A percentile compares a stretch with the other conserved stretches of the same genome.
phyloP scores from a whole-genome alignment of 208 protist species.

The Crithidia expoeki region DNA sequence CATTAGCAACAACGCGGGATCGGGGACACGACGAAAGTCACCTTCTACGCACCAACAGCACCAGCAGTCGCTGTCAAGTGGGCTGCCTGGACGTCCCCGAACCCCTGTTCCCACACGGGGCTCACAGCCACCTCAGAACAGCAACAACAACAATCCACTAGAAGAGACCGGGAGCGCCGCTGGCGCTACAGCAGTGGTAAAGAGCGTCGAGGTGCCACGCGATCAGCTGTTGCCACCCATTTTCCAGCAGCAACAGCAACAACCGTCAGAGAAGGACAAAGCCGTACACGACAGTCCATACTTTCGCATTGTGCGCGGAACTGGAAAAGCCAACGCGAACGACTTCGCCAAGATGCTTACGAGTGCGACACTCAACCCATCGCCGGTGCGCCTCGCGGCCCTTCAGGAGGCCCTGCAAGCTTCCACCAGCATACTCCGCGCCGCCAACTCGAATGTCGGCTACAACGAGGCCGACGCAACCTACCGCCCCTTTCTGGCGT shows the following conservation, averaged over 20 bases:
- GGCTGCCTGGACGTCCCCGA: background rate
- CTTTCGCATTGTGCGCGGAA: conserved; percentile 18
- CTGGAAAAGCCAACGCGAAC: background rate
- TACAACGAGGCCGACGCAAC: background rate
- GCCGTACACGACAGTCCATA: conserved; percentile 23
- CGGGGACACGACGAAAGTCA: conserved; percentile 7
- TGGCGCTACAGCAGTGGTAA: background rate
- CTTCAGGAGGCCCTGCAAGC: conserved; percentile 25
- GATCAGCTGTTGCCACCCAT: conserved; percentile 25
- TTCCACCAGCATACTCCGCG: conserved; percentile 15
- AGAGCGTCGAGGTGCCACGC: conserved; percentile 21
- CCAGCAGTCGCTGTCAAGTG: background rate
- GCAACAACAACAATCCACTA: too few relatives aligned
- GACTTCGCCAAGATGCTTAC: background rate
- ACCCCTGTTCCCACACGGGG: background rate
- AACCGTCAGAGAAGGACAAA: background rate
- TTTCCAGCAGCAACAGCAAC: background rate
- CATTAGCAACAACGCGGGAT: background rate
- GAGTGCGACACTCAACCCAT: background rate
- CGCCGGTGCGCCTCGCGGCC: conserved; percentile 19
- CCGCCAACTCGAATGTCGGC: background rate
- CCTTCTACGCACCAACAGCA: background rate
- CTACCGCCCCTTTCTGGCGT: background rate
- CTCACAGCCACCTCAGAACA: background rate
- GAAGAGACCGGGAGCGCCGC: background rate